These are phyloP conservation scores for Mycosphaerella arachidis DNA, from an alignment of 2,329 filamentous ascomycete genomes.

Conservation along the genomic window DNA sequence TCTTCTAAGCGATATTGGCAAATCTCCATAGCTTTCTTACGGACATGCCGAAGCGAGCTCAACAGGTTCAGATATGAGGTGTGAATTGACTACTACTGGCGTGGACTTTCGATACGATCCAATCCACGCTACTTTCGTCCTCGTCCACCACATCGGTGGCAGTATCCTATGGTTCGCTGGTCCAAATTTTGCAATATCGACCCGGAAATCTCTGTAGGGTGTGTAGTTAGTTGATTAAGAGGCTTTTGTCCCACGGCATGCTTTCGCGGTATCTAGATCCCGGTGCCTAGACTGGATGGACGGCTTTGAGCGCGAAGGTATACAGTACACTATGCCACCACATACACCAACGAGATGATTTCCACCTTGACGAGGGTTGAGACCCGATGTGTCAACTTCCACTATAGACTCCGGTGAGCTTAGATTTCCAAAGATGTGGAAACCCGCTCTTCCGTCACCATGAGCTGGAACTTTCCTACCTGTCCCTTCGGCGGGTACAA, in stretches of 20 bases:
- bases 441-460: slow-evolving; percentile 54
- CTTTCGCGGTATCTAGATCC: slow-evolving; percentile 59
- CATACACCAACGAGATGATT: not conserved
- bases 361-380: slow-evolving; percentile 36
- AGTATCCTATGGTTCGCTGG: slow-evolving; percentile 45
- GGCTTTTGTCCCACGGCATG: slow-evolving; percentile 57
- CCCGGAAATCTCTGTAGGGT: slow-evolving; percentile 51
- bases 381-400: slow-evolving; percentile 52
- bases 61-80: no score
- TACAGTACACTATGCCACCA: no score
- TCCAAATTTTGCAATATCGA: slow-evolving; percentile 54
- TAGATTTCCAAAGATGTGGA: slow-evolving; percentile 56
- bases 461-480: slow-evolving; percentile 52
- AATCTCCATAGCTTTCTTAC: not conserved
- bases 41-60: not conserved
- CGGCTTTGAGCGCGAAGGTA: slow-evolving; percentile 28
- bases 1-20: not conserved
- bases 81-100: no score
- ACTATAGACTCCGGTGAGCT: slow-evolving; percentile 49
- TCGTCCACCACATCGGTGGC: slow-evolving; percentile 36
- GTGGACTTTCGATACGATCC: not conserved
- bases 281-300: slow-evolving; percentile 57
- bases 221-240: slow-evolving; percentile 58
- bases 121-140: slow-evolving; percentile 9
- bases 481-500: slow-evolving; percentile 61